These are phyloP conservation scores for Cystofilobasidium ferigula DNA, from an alignment of 768 basidiomycete species.

Conservation along the genomic window DNA sequence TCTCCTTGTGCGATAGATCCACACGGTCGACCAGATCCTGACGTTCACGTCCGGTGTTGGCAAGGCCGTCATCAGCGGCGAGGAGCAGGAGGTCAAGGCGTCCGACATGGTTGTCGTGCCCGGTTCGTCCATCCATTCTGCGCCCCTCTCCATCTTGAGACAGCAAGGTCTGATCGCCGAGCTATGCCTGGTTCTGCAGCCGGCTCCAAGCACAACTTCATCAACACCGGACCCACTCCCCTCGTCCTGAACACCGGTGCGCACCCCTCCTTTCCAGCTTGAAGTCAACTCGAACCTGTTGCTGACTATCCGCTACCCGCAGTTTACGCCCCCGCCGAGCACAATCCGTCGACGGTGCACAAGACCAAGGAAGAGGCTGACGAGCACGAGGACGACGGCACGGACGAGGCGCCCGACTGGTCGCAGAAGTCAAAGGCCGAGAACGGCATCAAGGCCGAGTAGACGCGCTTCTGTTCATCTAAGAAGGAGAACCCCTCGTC, in stretches of 20 bases:
- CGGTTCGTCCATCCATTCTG: too few species aligned
- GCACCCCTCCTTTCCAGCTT: not conserved
- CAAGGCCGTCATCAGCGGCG: conserved; percentile 40
- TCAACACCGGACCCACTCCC: conserved; percentile 38
- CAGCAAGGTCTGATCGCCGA: too few species aligned
- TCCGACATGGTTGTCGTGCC: conserved; percentile 40
- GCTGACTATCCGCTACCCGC: not conserved
- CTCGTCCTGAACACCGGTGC: conserved; percentile 38
- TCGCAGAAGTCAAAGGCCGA: not conserved
- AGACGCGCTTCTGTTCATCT: not conserved
- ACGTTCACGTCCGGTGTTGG: conserved; percentile 39
- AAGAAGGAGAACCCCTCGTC: too few species aligned
- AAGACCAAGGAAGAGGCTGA: conserved; percentile 28
- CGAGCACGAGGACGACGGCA: conserved; percentile 27
- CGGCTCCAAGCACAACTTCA: conserved; percentile 37
- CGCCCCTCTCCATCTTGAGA: too few species aligned
- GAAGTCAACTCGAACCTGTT: too few species aligned
- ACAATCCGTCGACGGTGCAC: conserved; percentile 27
- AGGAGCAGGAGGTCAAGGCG: conserved; percentile 39
- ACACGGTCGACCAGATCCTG: conserved; percentile 39
- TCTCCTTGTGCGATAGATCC: conserved; percentile 29
- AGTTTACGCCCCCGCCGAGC: conserved; percentile 28
- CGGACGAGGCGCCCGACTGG: conserved; percentile 26
- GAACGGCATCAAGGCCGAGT: conserved; percentile 13
- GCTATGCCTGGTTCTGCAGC: too few species aligned